Base-by-base conservation (phyloP, 1,139 yeast genomes). In the Keqinozyma sinolaborantium region DNA sequence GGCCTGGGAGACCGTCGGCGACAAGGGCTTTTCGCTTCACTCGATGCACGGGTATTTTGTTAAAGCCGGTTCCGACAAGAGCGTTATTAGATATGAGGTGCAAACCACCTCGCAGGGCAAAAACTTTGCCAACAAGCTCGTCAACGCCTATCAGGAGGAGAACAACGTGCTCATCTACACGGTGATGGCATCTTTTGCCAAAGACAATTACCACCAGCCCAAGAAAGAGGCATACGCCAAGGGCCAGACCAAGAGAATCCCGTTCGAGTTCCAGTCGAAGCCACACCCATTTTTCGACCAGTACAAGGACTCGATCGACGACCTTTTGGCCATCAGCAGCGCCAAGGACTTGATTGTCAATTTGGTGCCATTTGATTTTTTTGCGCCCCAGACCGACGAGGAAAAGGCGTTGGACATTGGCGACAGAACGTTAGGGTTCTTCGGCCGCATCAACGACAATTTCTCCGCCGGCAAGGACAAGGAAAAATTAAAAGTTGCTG, bases 21-120 rank as follows among this genome's bases (percentile, higher is more conserved):
- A 63, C 41, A 45, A 68, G 21, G 51, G 57, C 6, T 56, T 64
- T 41, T 64, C 6, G 44, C 45, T 16, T 73, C 70, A 67, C 35
- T 64, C 71, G 5, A 50, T 67, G 30, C 73, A 68, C 37, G 60
- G 70, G 5, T 62, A 56, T 41, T 67, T 66, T 40, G 50, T 64
- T 11, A 56, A 58, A 30, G 63, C 69, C 10, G 69, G 65, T 6
- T 57, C 49, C 36, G 69, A 62, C 33, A 27, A 45, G 14, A 33
- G 33, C 1, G 54, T 56, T 4, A 58, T 65, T 41, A 45, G 51
- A 26, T 58, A 53, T 38, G 49, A 53, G 24, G 61, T 64, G 23
- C 68, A 59, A 36, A 47, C 49, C 30, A 30, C 60, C 29, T 52
- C 54, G 36, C 51, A 57, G 31, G 69, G 68, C 4, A 52, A 53